Conservation (phyloP, 176 grass and related monocot genomes). For the Avena sativa region DNA sequence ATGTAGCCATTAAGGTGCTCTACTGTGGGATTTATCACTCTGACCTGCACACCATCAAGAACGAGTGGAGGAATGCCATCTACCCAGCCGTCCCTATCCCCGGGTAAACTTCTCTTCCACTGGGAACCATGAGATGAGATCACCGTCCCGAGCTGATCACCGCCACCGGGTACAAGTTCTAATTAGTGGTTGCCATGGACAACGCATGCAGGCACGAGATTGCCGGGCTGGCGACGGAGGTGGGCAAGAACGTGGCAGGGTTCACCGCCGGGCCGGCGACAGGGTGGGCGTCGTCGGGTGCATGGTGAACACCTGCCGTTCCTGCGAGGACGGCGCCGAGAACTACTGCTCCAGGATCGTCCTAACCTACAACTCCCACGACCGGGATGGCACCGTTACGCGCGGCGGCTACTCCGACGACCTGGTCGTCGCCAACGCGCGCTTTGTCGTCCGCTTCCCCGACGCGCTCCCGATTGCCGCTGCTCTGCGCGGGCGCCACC, state of each 20-base stretch:
- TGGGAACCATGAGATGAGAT: no score
- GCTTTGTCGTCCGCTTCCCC: conserved; percentile 65
- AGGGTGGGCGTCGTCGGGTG: conserved; percentile 63
- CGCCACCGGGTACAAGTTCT: no score
- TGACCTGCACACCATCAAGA: conserved; percentile 78
- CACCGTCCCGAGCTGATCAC: no score
- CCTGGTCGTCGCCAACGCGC: conserved; percentile 45
- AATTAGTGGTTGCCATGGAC: no score
- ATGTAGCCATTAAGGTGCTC: conserved; percentile 60
- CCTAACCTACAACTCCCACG: conserved; percentile 56
- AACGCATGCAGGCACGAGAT: conserved; percentile 65
- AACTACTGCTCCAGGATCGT: conserved; percentile 43
- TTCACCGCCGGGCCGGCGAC: conserved; percentile 53
- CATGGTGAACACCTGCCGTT: conserved; percentile 59
- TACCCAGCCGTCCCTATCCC: conserved; percentile 44
- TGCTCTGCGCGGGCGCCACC: conserved; percentile 66
- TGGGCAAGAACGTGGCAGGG: conserved; percentile 51
- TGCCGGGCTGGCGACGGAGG: conserved; percentile 52
- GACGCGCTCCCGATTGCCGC: conserved; percentile 6
- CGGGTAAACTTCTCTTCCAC: no score
- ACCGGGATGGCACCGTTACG: conserved; percentile 55
- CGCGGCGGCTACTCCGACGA: conserved; percentile 66
- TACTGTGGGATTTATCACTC: conserved; percentile 89
- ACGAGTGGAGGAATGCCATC: conserved; percentile 64
- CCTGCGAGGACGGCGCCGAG: conserved; percentile 56